Base-by-base conservation (phyloP, 2,329 filamentous ascomycete genomes). In the Colletotrichum sp. region DNA sequence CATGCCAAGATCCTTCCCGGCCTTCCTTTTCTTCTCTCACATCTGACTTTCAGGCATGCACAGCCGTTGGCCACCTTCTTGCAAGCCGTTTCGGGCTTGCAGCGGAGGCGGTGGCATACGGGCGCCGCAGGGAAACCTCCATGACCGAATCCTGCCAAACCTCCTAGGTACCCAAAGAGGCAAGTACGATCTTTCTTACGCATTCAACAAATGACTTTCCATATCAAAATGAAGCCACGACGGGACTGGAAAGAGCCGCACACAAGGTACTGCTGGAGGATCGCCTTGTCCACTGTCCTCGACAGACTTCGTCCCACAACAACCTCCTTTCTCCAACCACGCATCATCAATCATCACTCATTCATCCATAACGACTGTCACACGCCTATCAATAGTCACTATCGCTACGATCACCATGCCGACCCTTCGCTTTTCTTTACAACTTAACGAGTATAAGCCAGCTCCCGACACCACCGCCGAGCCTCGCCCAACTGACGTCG, bases 21-120 rank as follows among this genome's bases (percentile, higher is more conserved):
- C 0, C 6, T 52, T 52, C 0, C 0, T 21, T 52, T 24, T 5
- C n/a, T 5, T 1, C 6, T 13, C 44, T 26, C 24, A 26, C 24
- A 26, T 26, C 24, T 26, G 24, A n/a, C 9, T 8, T 13, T 1
- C 0, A 13, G n/a, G n/a, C n/a, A 52, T 24, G n/a, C 12, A 21
- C n/a, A 8, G n/a, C 12, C 6, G 44, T 13, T 21, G n/a, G 2
- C n/a, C 10, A 8, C 44, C 44, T 52, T 24, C 44, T 21, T 0
- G 0, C 44, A 24, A 1, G 44, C n/a, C n/a, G 6, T 21, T 52
- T 4, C 0, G 2, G n/a, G 44, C 44, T 2, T 52, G 39, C 39
- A 12, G 1, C 12, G 39, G 39, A n/a, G 39, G 39, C 39, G 7
- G 39, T 7, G 1, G 1, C 39, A 49, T n/a, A 0, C 3, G 9